Base-by-base conservation (phyloP, 345 rosid genomes). In the Salix viminalis region DNA sequence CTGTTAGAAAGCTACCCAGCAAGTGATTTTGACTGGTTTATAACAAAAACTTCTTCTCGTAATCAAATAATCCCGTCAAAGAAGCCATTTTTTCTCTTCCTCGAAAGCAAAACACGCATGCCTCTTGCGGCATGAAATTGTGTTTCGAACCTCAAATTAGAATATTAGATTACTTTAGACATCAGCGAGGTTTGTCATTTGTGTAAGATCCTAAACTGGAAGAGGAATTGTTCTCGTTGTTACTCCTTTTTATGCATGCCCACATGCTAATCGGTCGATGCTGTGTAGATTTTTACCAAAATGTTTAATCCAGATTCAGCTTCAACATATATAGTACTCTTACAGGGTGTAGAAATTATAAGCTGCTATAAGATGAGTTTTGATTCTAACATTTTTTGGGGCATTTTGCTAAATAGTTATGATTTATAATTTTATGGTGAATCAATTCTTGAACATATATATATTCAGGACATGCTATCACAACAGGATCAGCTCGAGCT, bases 401-500 rank as follows among this genome's bases (percentile, higher is more conserved):
- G 28, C 23, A 58, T 58, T n/a, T 10, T 23, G 14, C 4, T 58
- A 10, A 42, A 3, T 42, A 9, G 23, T 23, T 58, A n/a, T 58
- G 10, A 9, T 1, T 23, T 58, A 26, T n/a, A 58, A 2, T 2
- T 21, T 21, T 7, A 23, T 23, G 26, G 4, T 58, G 28, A 58
- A 58, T 58, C 26, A 56, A 10, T 8, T 56, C 61, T n/a, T 56
- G 61, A 58, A 9, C 28, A 42, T 4, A 7, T n/a, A n/a, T 16
- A 62, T 16, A 62, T 60, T 36, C 82, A 82, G 87, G 84, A 88
- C 10, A 46, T 36, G 62, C 4, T 77, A 58, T 84, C 88, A 1
- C 91, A 85, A 70, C 87, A 71, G 46, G 88, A 83, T 36, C 87
- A 76, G 56, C 76, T 87, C 7, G 88, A 83, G n/a, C 71, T 74